phyloP scores from a whole-genome alignment of 108 stramenopile genomes.

The Hondaea fermentalgiana region DNA sequence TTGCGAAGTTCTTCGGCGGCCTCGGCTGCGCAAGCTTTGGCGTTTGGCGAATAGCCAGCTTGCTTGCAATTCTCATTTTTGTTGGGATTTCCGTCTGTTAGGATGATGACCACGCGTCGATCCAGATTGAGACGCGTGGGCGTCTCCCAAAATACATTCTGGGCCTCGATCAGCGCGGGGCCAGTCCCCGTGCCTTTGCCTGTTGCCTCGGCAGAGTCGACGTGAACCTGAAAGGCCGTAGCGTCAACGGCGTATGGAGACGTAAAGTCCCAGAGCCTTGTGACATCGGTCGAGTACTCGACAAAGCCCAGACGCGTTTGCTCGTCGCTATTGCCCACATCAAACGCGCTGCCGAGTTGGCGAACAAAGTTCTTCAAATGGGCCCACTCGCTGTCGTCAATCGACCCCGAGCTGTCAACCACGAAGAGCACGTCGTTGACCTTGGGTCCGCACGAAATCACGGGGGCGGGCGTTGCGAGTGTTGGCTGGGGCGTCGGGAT shows the following conservation, averaged over 20 bases:
- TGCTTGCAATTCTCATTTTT: neutral
- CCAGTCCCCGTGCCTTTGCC: neutral
- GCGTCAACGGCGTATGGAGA: too few species aligned
- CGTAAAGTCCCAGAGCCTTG: neutral
- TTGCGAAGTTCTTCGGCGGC: neutral
- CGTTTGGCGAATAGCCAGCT: neutral
- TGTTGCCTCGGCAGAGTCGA: neutral
- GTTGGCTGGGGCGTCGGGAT: neutral
- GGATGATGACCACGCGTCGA: neutral
- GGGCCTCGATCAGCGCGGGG: neutral
- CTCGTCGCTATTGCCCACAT: neutral
- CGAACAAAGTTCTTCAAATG: neutral
- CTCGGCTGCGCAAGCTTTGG: neutral
- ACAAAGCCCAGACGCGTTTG: neutral
- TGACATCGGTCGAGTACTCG: neutral
- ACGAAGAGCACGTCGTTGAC: neutral
- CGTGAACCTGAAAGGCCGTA: neutral
- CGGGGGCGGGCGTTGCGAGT: neutral
- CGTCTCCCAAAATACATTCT: neutral
- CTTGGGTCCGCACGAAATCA: neutral
- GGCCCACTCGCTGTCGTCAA: neutral
- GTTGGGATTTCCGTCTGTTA: neutral
- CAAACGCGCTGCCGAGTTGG: neutral
- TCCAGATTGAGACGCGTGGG: neutral
- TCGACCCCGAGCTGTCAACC: neutral